A percentile compares a stretch with the other conserved stretches of the same genome.
These are phyloP conservation scores for Camelina sativa DNA, from an alignment of 345 rosid species.

Conservation along the genomic window DNA sequence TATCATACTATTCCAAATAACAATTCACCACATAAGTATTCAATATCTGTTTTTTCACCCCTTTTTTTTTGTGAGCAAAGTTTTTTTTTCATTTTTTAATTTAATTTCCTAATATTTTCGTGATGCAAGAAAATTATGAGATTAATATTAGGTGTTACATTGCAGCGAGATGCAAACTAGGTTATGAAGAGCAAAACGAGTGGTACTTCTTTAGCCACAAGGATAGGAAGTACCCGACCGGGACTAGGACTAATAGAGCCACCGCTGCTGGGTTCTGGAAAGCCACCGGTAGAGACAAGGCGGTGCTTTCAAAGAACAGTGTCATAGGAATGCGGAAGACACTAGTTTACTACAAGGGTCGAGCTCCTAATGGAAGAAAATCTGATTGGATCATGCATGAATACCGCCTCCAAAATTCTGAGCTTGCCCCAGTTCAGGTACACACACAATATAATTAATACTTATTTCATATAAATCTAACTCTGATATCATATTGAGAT, in stretches of 20 bases:
- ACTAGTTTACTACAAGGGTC: conserved; percentile 87
- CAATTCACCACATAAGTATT: conserved; percentile 18
- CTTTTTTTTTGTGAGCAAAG: too few relatives aligned
- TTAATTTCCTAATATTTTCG: conserved; percentile 2
- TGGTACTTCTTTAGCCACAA: conserved; percentile 99
- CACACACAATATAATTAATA: not conserved
- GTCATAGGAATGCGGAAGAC: conserved; percentile 96
- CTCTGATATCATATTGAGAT: too few relatives aligned
- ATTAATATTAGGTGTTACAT: conserved; percentile 23
- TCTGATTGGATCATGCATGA: conserved; percentile 98
- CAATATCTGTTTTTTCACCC: not conserved
- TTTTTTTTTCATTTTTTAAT: not conserved
- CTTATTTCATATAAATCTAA: not conserved
- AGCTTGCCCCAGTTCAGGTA: conserved; percentile 78
- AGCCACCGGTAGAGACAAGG: conserved; percentile 96
- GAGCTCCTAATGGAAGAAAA: conserved; percentile 92
- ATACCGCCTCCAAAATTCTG: conserved; percentile 80
- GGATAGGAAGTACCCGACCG: conserved; percentile 96
- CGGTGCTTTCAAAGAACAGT: conserved; percentile 73
- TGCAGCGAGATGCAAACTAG: conserved; percentile 77
- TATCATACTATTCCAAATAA: not conserved
- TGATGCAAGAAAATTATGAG: conserved; percentile 7
- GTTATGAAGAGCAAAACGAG: conserved; percentile 81
- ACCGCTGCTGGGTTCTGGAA: conserved; percentile 96
- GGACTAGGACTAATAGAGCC: conserved; percentile 90